phyloP scores from a whole-genome alignment of 139 green algal species.

The Chlorella vulgaris region DNA sequence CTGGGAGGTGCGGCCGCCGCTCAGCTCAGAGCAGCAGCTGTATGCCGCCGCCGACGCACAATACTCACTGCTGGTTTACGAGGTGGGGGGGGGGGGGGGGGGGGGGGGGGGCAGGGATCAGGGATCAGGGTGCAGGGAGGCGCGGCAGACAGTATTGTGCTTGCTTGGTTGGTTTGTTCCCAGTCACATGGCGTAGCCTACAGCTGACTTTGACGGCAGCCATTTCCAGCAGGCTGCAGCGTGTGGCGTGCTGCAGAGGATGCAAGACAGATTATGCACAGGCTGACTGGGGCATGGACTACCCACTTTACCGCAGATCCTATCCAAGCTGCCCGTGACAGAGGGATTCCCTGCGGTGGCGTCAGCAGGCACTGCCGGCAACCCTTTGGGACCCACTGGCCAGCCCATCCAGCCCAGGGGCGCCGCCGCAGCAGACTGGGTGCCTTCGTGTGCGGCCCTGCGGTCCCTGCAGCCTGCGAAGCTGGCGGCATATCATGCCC shows the following conservation, averaged over 20 bases:
- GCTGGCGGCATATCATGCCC: constrained; percentile 38
- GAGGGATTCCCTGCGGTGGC: too few species aligned
- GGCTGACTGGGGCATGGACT: too few species aligned
- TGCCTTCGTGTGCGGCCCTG: constrained; percentile 29
- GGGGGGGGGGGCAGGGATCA: too few species aligned
- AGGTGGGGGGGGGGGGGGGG: constrained; percentile 27
- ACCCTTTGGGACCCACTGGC: not conserved
- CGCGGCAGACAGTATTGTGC: too few species aligned
- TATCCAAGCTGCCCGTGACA: not conserved
- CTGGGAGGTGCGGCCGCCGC: constrained; percentile 39
- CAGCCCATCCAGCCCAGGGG: not conserved
- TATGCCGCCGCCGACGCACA: constrained; percentile 64
- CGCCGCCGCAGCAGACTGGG: not conserved
- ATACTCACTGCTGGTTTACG: constrained; percentile 40
- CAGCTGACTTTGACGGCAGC: too few species aligned
- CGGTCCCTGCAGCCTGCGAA: constrained; percentile 54
- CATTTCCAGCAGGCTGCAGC: too few species aligned
- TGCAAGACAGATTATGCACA: too few species aligned
- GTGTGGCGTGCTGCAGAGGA: too few species aligned
- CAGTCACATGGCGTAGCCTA: too few species aligned
- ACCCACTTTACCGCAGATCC: constrained; percentile 9
- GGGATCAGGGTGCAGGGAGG: too few species aligned
- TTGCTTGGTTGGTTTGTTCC: too few species aligned
- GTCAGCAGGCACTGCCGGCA: too few species aligned
- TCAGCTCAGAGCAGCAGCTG: constrained; percentile 34